Evolutionary conservation across 2,329 filamentous ascomycete species (phyloP), one percentile per base, ranked within the genome.

Genomic region (Metarhizium anisopliae): DNA sequence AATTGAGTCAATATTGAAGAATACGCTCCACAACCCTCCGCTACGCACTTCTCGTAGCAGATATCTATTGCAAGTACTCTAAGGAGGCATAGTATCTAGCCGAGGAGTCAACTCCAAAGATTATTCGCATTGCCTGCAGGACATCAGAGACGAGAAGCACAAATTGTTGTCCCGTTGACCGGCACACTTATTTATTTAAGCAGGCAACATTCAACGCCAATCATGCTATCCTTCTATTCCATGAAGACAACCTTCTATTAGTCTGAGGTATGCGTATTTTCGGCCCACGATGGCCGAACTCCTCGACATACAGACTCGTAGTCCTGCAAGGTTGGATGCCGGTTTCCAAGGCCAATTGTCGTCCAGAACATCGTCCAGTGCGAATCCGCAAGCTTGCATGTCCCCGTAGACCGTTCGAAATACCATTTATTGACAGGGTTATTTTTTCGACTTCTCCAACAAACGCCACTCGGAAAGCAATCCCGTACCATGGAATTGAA

Each of bases 311-410:
- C 87, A 54, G 78, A 78, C 67, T 90, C 86, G 65, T 91, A 92
- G 66, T 91, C 87, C 57, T 70, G 68, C 59, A 90, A 82, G 51
- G 72, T 77, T 58, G 76, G 71, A 40, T 76, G 72, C 57, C 80
- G 77, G 50, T 81, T 73, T 47, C 83, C 74, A 55, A 86, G 76
- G 50, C 83, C 81, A 0, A 82, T 78, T 1, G 88, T 94, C 2
- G 94, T 99, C 92, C 94, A 99, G 67, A 99, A 99, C 91, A 97
- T 96, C 3, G 91, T 90, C 94, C 94, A 99, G 62, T 92, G 86
- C 50, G 82, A 89, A n/a, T 82, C 84, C 0, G 81, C 78, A 42
- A 99, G 73, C 72, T 95, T 94, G 79, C 86, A 88, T 2, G 86
- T 92, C 0, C 94, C 94, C 51, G 82, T 76, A 2, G 89, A 90